These are phyloP conservation scores for Apostasia ramifera DNA, from an alignment of 106 monocot genomes.

Conservation along the genomic window DNA sequence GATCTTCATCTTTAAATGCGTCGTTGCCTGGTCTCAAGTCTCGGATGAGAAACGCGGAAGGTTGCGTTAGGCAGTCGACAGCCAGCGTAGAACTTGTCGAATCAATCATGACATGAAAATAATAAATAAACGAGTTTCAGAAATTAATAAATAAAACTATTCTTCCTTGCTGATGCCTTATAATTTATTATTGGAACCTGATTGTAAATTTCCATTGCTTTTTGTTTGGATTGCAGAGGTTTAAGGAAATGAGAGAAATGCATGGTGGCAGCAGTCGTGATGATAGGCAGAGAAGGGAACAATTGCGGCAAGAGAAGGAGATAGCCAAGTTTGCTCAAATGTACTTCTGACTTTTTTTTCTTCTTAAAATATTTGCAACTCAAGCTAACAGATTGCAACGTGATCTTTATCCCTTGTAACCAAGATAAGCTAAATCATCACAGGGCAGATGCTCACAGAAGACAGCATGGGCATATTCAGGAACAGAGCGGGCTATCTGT, in stretches of 20 bases:
- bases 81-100: neutral
- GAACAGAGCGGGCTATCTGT: conserved; percentile 30
- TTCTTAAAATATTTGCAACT: neutral
- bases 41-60: too few relatives aligned
- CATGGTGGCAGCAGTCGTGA: conserved; percentile 87
- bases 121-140: neutral
- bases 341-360: conserved; percentile 17
- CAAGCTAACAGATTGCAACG: neutral
- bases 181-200: too few relatives aligned
- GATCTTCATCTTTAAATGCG: too few relatives aligned
- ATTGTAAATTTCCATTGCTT: neutral
- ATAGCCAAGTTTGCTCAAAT: conserved; percentile 92
- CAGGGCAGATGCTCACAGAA: conserved; percentile 86
- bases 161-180: neutral
- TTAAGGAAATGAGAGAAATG: conserved; percentile 99
- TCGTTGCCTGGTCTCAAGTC: too few relatives aligned
- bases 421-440: conserved; percentile 1
- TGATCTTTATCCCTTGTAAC: neutral
- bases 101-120: neutral
- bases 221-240: conserved; percentile 43
- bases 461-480: conserved; percentile 28
- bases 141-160: neutral
- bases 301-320: conserved; percentile 95
- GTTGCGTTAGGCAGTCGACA: too few relatives aligned
- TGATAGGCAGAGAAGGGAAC: conserved; percentile 88